Evolutionary conservation across 1,139 yeast species (phyloP).

Genomic region (Geotrichum australiense): DNA sequence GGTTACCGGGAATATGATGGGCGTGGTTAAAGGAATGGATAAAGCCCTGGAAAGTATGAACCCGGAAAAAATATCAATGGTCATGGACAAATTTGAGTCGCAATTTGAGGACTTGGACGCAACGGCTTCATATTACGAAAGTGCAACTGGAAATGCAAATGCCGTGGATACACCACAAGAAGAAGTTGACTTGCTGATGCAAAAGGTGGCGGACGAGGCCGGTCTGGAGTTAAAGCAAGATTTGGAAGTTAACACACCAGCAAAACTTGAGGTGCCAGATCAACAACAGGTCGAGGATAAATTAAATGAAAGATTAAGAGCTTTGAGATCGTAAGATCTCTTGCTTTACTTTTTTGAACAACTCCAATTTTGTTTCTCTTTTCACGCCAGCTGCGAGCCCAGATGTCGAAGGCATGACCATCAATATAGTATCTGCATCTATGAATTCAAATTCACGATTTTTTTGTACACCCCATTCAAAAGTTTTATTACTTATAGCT

Average conservation of each 20-base stretch:
- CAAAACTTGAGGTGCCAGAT: conserved; percentile 40
- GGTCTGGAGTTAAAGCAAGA: conserved; percentile 90
- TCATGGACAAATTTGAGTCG: conserved; percentile 94
- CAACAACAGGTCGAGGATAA: conserved; percentile 80
- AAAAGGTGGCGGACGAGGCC: conserved; percentile 95
- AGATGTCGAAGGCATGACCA: conserved; percentile 69
- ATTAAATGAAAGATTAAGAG: conserved; percentile 80
- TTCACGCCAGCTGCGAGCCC: conserved; percentile 60
- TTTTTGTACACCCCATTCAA: conserved; percentile 50
- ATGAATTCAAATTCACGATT: conserved; percentile 11
- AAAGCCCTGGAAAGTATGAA: conserved; percentile 94
- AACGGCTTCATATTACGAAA: conserved; percentile 85
- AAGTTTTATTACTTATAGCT: conserved; percentile 24
- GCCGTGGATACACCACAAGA: conserved; percentile 92
- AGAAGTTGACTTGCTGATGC: conserved; percentile 87
- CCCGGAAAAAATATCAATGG: conserved; percentile 76
- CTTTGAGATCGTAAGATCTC: conserved; percentile 46
- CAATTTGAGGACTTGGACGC: conserved; percentile 97
- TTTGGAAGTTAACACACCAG: conserved; percentile 43
- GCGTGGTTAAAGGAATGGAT: conserved; percentile 93
- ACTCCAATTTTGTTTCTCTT: conserved; percentile 40
- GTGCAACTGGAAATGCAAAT: conserved; percentile 80
- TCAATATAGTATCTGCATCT: conserved; percentile 32
- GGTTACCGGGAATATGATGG: conserved; percentile 90
- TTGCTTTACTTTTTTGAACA: conserved; percentile 42